A percentile compares a stretch with the other conserved stretches of the same genome.
Evolutionary conservation across 2,329 filamentous ascomycete species (phyloP).

Genomic region (Sarocladium strictum): DNA sequence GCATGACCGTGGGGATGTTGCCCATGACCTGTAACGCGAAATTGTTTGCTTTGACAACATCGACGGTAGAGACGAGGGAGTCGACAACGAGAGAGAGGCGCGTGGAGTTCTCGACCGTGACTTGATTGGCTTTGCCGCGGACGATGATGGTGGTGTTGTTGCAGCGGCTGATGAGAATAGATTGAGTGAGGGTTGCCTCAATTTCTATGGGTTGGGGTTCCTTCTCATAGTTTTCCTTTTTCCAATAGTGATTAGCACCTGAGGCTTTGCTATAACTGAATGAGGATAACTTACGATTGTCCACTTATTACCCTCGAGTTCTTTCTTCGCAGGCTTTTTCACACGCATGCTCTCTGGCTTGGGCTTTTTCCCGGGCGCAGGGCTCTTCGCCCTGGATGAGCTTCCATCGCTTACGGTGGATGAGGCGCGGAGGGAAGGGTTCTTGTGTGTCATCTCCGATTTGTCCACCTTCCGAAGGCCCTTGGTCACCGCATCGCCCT

Average conservation of each 20-base stretch:
- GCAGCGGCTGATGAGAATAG: slow-evolving; percentile 86
- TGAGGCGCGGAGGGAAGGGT: slow-evolving; percentile 73
- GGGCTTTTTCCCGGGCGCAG: slow-evolving; percentile 79
- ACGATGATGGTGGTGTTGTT: slow-evolving; percentile 86
- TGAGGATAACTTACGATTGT: slow-evolving; percentile 55
- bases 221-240: slow-evolving; percentile 84
- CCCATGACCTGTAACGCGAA: slow-evolving; percentile 93
- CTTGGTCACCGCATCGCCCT: slow-evolving; percentile 80
- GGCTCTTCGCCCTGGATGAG: slow-evolving; percentile 66
- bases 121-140: slow-evolving; percentile 92
- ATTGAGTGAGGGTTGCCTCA: slow-evolving; percentile 76
- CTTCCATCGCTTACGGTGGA: slow-evolving; percentile 61
- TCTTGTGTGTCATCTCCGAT: slow-evolving; percentile 98
- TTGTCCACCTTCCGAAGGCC: slow-evolving; percentile 89
- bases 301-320: slow-evolving; percentile 89
- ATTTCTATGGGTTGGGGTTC: slow-evolving; percentile 69
- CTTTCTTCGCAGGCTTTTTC: slow-evolving; percentile 75
- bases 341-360: slow-evolving; percentile 80
- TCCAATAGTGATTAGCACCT: neutral
- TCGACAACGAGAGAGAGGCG: slow-evolving; percentile 84
- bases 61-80: slow-evolving; percentile 81
- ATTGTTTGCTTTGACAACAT: slow-evolving; percentile 91
- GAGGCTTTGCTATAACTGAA: neutral
- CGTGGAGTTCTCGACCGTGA: slow-evolving; percentile 86
- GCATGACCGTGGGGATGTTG: slow-evolving; percentile 75